Percentiles rank a stretch among this genome's conserved stretches.
Evolutionary conservation across 2,329 filamentous ascomycete genomes (phyloP).

Genomic region (Cladophialophora immunda): DNA sequence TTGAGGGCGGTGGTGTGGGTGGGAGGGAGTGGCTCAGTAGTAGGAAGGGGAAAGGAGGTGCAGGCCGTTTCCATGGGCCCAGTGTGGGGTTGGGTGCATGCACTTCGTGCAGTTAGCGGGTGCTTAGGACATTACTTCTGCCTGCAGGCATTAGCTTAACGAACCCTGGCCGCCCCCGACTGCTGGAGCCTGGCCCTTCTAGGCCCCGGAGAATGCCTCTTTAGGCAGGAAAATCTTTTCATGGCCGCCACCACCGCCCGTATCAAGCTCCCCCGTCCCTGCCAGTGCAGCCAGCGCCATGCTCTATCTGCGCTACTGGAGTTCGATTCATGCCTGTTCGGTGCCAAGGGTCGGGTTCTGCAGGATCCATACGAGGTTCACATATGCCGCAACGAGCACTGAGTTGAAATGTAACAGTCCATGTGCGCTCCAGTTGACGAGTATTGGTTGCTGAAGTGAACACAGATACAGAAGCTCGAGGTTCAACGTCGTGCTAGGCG

Average conservation of each 20-base stretch:
- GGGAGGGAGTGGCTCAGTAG: not conserved
- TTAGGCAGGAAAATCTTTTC: constrained; percentile 7
- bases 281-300: not conserved
- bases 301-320: not conserved
- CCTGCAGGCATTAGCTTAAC: constrained; percentile 3
- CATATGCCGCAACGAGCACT: not conserved
- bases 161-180: not conserved
- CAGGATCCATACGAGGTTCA: constrained; percentile 1
- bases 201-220: constrained; percentile 2
- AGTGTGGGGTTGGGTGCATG: constrained; percentile 3
- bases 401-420: not conserved
- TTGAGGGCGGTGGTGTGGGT: not conserved
- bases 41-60: constrained; percentile 1
- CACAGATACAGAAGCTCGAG: not conserved
- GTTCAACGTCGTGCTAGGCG: not conserved
- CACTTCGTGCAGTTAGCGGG: not conserved
- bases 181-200: constrained; percentile 4
- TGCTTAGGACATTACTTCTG: constrained; percentile 9
- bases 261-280: not conserved
- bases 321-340: not conserved
- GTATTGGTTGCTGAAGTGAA: not conserved
- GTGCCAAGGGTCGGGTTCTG: constrained; percentile 2
- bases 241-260: not conserved
- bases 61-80: not conserved
- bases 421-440: not conserved